Evolutionary conservation across 495 filamentous ascomycete species (phyloP).

Genomic region (Pseudevernia furfuracea): DNA sequence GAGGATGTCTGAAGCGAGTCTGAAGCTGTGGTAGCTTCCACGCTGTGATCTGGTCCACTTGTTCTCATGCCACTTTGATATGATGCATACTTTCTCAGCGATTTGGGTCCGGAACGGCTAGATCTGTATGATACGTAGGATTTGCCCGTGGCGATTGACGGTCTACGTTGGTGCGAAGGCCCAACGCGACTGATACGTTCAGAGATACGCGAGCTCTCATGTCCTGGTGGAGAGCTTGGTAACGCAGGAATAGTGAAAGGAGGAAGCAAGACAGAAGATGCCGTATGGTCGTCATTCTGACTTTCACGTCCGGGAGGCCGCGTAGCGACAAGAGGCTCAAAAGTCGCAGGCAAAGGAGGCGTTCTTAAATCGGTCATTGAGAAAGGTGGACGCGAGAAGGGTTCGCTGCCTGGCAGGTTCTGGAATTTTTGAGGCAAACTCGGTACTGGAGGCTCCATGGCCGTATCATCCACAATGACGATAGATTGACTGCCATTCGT

Average conservation of each 20-base stretch:
- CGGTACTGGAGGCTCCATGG: slow-evolving; percentile 25
- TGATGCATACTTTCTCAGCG: slow-evolving; percentile 57
- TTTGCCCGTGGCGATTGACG: slow-evolving; percentile 18
- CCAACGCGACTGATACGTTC: neutral
- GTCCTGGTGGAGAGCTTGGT: neutral
- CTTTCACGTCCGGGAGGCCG: neutral
- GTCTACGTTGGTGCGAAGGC: slow-evolving; percentile 7
- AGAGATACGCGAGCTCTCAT: slow-evolving; percentile 9
- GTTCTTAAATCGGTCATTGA: slow-evolving; percentile 6
- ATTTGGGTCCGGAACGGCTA: slow-evolving; percentile 19
- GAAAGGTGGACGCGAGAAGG: slow-evolving; percentile 10
- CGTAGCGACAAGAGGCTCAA: slow-evolving; percentile 10
- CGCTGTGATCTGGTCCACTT: slow-evolving; percentile 50
- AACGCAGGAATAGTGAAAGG: slow-evolving; percentile 12
- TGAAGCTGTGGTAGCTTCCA: slow-evolving; percentile 52
- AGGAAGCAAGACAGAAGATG: slow-evolving; percentile 16
- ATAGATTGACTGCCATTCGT: slow-evolving; percentile 79
- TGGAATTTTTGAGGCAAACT: slow-evolving; percentile 20
- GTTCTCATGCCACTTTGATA: slow-evolving; percentile 64
- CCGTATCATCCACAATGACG: slow-evolving; percentile 68
- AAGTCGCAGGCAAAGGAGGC: slow-evolving; percentile 3
- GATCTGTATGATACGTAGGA: slow-evolving; percentile 23
- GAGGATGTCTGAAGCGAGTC: slow-evolving; percentile 34
- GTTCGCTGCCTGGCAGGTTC: neutral
- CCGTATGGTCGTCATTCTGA: slow-evolving; percentile 8